Percentiles rank a stretch among this genome's conserved stretches.
These are phyloP conservation scores for Cystofilobasidium ferigula DNA, from an alignment of 768 basidiomycete genomes.

Conservation along the genomic window DNA sequence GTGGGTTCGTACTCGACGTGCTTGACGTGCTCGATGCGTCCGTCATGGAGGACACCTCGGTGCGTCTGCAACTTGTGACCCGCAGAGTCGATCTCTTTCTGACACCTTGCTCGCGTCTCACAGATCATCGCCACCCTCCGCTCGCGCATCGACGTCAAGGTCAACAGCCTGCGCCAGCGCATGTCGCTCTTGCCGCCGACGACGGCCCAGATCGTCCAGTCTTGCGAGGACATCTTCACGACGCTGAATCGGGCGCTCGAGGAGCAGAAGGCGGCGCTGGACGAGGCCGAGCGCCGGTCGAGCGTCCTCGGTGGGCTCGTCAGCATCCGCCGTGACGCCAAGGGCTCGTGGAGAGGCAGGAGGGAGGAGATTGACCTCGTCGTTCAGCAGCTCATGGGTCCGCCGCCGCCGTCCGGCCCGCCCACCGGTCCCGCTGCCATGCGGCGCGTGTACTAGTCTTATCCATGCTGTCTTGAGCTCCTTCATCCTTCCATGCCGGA, in stretches of 20 bases:
- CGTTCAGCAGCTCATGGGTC: constrained; percentile 13
- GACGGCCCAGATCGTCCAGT: constrained; percentile 19
- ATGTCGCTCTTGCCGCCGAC: constrained; percentile 20
- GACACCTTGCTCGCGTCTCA: background rate
- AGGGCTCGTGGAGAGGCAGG: constrained; percentile 17
- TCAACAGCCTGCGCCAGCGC: background rate
- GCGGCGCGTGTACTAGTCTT: too few species aligned
- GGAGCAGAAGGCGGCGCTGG: constrained; percentile 17
- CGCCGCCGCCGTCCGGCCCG: background rate
- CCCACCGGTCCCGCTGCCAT: background rate
- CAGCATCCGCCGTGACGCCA: constrained; percentile 7
- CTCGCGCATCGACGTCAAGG: constrained; percentile 2
- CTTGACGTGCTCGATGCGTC: constrained; percentile 20
- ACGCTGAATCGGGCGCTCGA: constrained; percentile 24
- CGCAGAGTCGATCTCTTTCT: background rate
- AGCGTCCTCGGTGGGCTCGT: constrained; percentile 18
- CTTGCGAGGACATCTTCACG: constrained; percentile 19
- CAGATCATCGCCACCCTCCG: constrained; percentile 22
- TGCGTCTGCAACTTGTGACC: background rate
- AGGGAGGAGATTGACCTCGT: constrained; percentile 23
- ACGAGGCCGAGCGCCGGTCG: constrained; percentile 20
- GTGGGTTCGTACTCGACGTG: constrained; percentile 23
- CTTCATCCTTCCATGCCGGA: too few species aligned
- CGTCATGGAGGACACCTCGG: constrained; percentile 2
- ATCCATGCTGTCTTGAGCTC: too few species aligned